phyloP scores from a whole-genome alignment of 2,329 filamentous ascomycete species.

The Aspergillus transmontanensis region DNA sequence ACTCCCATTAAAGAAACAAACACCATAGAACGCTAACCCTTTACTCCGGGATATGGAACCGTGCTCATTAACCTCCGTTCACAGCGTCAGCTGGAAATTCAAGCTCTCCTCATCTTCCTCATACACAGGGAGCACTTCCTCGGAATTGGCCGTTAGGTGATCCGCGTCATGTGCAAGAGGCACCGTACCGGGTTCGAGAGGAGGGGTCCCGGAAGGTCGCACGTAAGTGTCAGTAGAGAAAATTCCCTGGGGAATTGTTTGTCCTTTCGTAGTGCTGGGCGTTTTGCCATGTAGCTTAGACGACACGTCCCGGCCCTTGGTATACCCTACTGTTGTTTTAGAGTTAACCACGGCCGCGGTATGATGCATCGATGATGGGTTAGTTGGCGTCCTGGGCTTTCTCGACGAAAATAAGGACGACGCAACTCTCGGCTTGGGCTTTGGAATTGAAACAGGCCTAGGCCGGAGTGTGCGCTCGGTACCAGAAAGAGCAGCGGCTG shows the following conservation, averaged over 20 bases:
- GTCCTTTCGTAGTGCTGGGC: conserved; percentile 23
- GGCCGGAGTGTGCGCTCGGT: conserved; percentile 36
- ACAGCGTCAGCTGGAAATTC: conserved; percentile 45
- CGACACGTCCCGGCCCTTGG: conserved; percentile 64
- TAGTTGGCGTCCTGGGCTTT: conserved; percentile 51
- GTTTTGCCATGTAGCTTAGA: conserved; percentile 32
- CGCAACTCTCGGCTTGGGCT: conserved; percentile 41
- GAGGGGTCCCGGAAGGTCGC: conserved; percentile 44
- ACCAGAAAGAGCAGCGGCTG: conserved; percentile 42
- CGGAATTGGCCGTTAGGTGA: conserved; percentile 25
- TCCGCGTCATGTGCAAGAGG: conserved; percentile 37
- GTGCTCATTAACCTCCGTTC: conserved; percentile 11
- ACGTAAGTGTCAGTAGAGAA: conserved; percentile 47
- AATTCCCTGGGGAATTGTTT: conserved; percentile 27
- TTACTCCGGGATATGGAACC: conserved; percentile 1
- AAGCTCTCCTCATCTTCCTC: conserved; percentile 43
- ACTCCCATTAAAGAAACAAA: conserved; percentile 15
- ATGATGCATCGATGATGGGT: conserved; percentile 58
- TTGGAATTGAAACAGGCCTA: conserved; percentile 31
- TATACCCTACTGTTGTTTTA: conserved; percentile 82
- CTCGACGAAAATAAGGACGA: conserved; percentile 36
- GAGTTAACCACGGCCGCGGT: conserved; percentile 68
- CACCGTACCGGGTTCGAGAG: conserved; percentile 49
- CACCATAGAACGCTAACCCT: conserved; percentile 8
- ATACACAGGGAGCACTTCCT: conserved; percentile 33